These are phyloP conservation scores for Phaeosphaeria sp. DNA, from an alignment of 2,329 filamentous ascomycete genomes.

Conservation along the genomic window DNA sequence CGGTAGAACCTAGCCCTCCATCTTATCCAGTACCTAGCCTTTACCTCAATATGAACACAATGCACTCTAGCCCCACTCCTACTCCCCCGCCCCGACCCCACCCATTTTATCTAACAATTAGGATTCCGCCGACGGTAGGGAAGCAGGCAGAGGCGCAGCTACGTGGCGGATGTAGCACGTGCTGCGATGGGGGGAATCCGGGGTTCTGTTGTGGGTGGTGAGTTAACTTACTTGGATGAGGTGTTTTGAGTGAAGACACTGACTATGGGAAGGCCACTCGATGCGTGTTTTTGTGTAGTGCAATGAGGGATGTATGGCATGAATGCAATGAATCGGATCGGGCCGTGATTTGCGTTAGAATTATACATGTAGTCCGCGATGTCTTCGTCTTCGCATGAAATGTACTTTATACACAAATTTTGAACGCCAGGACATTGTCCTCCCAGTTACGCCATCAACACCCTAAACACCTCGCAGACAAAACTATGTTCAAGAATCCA, in stretches of 20 bases:
- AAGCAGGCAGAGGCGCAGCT: background rate
- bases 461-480: too few species aligned
- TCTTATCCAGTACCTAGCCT: too few species aligned
- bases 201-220: slow-evolving; percentile 6
- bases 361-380: background rate
- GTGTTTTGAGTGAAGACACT: background rate
- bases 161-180: background rate
- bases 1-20: too few species aligned
- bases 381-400: too few species aligned
- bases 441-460: too few species aligned
- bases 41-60: too few species aligned
- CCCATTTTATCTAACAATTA: background rate
- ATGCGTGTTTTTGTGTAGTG: slow-evolving; percentile 2
- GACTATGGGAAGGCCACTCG: background rate
- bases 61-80: too few species aligned
- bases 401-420: too few species aligned
- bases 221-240: background rate
- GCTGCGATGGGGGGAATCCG: background rate
- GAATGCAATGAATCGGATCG: background rate
- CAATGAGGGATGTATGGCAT: background rate
- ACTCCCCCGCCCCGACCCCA: background rate
- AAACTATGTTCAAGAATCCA: background rate
- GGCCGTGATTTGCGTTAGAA: background rate
- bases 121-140: background rate
- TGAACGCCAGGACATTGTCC: too few species aligned